Percentiles rank a stretch among this genome's conserved stretches.
phyloP scores from a whole-genome alignment of 352 stramenopile species.

The Elongisporangium senticosum region DNA sequence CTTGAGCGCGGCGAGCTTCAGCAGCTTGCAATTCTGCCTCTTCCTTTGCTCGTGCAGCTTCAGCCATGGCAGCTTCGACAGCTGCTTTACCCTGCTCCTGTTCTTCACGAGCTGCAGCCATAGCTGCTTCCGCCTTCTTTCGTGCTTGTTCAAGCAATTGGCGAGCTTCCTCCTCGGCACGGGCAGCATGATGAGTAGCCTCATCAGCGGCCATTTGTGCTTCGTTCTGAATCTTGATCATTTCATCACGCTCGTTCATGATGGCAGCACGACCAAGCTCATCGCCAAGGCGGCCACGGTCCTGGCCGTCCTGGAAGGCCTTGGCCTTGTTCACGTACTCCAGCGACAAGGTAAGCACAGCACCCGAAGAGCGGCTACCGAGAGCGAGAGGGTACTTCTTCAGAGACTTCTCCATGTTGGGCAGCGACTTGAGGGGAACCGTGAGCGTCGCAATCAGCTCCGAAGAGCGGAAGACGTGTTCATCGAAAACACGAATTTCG shows the following conservation, averaged over 20 bases:
- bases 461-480: constrained; percentile 73
- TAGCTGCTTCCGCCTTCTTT: constrained; percentile 78
- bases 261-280: constrained; percentile 51
- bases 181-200: constrained; percentile 58
- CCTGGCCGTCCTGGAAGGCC: constrained; percentile 67
- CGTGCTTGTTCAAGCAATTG: constrained; percentile 68
- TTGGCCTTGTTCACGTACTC: constrained; percentile 86
- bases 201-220: constrained; percentile 79
- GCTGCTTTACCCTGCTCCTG: constrained; percentile 77
- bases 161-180: constrained; percentile 71
- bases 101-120: constrained; percentile 73
- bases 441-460: constrained; percentile 71
- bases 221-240: constrained; percentile 78
- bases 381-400: constrained; percentile 82
- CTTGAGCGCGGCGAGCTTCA: constrained; percentile 65
- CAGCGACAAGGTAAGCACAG: constrained; percentile 66
- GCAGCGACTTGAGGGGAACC: constrained; percentile 74
- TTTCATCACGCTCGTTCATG: constrained; percentile 78
- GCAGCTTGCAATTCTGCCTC: constrained; percentile 76
- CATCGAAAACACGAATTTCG: constrained; percentile 79
- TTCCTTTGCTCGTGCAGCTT: constrained; percentile 72
- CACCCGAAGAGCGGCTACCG: constrained; percentile 66
- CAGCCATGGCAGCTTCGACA: constrained; percentile 79
- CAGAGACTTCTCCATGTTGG: constrained; percentile 80
- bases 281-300: constrained; percentile 47